Conservation (phyloP, 2,329 filamentous ascomycete genomes). For the Fusarium sacchari region DNA sequence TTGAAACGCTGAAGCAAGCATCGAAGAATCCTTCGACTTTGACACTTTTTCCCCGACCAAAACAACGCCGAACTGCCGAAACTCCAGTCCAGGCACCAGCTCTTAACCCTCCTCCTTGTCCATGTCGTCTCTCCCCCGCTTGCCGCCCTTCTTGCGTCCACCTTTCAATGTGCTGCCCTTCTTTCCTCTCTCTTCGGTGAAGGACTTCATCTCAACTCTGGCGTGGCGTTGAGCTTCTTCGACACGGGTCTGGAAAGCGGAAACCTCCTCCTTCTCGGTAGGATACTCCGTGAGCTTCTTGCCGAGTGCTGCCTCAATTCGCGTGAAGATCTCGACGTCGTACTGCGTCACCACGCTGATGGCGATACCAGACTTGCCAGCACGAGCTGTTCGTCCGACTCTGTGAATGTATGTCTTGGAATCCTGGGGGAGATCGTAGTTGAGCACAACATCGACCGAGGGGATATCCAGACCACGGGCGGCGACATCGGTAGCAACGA, state of each 20-base stretch:
- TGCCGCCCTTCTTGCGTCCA: slow-evolving; percentile 57
- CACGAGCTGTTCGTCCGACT: slow-evolving; percentile 87
- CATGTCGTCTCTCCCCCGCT: slow-evolving; percentile 68
- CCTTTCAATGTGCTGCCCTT: slow-evolving; percentile 55
- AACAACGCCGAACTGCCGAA: slow-evolving; percentile 29
- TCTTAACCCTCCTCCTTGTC: slow-evolving; percentile 76
- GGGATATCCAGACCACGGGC: slow-evolving; percentile 93
- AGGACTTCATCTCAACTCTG: slow-evolving; percentile 81
- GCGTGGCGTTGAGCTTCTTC: slow-evolving; percentile 86
- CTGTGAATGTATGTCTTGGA: slow-evolving; percentile 92
- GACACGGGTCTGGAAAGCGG: slow-evolving; percentile 81
- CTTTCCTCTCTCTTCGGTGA: slow-evolving; percentile 75
- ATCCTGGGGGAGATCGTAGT: slow-evolving; percentile 85
- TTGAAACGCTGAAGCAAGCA: slow-evolving; percentile 4
- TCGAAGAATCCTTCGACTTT: slow-evolving; percentile 10
- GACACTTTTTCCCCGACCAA: slow-evolving; percentile 16
- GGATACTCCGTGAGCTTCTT: slow-evolving; percentile 78
- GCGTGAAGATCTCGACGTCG: slow-evolving; percentile 80
- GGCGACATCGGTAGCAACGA: slow-evolving; percentile 94
- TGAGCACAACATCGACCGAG: slow-evolving; percentile 87
- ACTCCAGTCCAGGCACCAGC: slow-evolving; percentile 6
- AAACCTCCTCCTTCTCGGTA: slow-evolving; percentile 82
- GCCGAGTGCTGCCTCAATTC: slow-evolving; percentile 85
- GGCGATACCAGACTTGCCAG: slow-evolving; percentile 84
- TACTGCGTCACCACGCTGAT: slow-evolving; percentile 88